Evolutionary conservation across 2,329 filamentous ascomycete genomes (phyloP).

Genomic region (Colletotrichum tropicicola): DNA sequence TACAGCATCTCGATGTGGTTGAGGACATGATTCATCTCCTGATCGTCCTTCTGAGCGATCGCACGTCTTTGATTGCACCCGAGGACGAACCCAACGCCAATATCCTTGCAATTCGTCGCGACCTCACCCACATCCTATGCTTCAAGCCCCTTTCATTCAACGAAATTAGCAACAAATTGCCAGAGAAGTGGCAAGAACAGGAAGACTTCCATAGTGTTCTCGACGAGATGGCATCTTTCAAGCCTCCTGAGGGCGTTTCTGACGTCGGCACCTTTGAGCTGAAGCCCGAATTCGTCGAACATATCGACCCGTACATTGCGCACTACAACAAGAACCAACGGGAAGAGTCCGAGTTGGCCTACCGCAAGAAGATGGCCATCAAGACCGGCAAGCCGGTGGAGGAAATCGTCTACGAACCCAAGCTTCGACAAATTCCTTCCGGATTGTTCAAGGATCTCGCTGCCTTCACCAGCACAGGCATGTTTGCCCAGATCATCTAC

Average conservation of each 20-base stretch:
- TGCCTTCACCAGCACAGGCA: constrained; percentile 81
- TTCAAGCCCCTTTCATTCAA: constrained; percentile 97
- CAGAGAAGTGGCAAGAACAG: constrained; percentile 88
- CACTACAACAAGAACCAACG: constrained; percentile 98
- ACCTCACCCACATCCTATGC: constrained; percentile 92
- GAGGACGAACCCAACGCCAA: constrained; percentile 73
- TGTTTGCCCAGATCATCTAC: constrained; percentile 92
- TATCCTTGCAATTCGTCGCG: constrained; percentile 79
- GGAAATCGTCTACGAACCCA: constrained; percentile 93
- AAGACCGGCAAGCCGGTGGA: constrained; percentile 82
- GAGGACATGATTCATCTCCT: constrained; percentile 96
- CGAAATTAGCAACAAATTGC: constrained; percentile 85
- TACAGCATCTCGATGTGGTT: constrained; percentile 88
- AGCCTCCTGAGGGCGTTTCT: constrained; percentile 87
- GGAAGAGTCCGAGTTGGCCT: constrained; percentile 92
- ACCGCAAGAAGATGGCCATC: constrained; percentile 86
- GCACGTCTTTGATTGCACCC: constrained; percentile 78
- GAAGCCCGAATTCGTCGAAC: constrained; percentile 83
- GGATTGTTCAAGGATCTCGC: constrained; percentile 82
- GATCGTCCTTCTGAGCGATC: constrained; percentile 89
- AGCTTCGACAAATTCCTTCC: constrained; percentile 76
- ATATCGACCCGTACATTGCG: constrained; percentile 94
- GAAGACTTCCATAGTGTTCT: constrained; percentile 88
- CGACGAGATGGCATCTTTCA: constrained; percentile 88
- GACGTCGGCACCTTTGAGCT: constrained; percentile 96